These are phyloP conservation scores for Penicillium olsonii DNA, from an alignment of 2,329 filamentous ascomycete genomes.

Conservation along the genomic window DNA sequence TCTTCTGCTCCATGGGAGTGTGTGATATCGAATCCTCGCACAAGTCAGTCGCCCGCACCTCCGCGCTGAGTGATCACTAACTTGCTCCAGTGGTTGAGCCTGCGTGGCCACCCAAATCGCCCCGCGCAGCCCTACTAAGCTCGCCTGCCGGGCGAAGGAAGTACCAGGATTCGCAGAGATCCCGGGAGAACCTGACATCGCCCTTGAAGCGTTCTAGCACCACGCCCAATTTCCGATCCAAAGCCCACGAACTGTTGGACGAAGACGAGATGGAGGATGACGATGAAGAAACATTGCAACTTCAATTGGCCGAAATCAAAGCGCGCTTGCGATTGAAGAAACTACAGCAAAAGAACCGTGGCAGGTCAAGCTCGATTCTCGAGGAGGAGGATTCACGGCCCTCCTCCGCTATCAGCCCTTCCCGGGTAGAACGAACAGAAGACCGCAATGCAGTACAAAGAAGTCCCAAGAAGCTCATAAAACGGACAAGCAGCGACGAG, in stretches of 20 bases:
- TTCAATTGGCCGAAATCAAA: slow-evolving; percentile 86
- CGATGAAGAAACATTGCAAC: slow-evolving; percentile 84
- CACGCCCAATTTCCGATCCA: slow-evolving; percentile 41
- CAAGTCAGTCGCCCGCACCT: background rate
- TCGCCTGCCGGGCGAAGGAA: slow-evolving; percentile 79
- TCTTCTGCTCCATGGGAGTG: slow-evolving; percentile 11
- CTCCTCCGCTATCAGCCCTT: slow-evolving; percentile 27
- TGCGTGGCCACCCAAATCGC: slow-evolving; percentile 65
- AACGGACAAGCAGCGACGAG: slow-evolving; percentile 27
- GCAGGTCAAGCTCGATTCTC: slow-evolving; percentile 23
- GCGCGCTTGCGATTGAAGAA: slow-evolving; percentile 85
- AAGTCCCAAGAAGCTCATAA: slow-evolving; percentile 13
- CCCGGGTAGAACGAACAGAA: slow-evolving; percentile 16
- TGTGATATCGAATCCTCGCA: slow-evolving; percentile 2
- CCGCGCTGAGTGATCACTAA: slow-evolving; percentile 2
- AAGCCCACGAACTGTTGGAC: slow-evolving; percentile 33
- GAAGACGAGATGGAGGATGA: slow-evolving; percentile 64
- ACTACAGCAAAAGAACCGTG: slow-evolving; percentile 62
- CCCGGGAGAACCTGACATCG: slow-evolving; percentile 68
- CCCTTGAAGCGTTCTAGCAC: slow-evolving; percentile 58
- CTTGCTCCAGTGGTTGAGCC: slow-evolving; percentile 42
- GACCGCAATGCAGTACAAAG: slow-evolving; percentile 16
- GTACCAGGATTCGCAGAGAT: slow-evolving; percentile 67
- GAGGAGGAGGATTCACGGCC: slow-evolving; percentile 28
- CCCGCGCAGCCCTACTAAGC: slow-evolving; percentile 62